Percentiles rank a stretch among this genome's conserved stretches.
phyloP scores from a whole-genome alignment of 257 asterid genomes.

The Coffea canephora region DNA sequence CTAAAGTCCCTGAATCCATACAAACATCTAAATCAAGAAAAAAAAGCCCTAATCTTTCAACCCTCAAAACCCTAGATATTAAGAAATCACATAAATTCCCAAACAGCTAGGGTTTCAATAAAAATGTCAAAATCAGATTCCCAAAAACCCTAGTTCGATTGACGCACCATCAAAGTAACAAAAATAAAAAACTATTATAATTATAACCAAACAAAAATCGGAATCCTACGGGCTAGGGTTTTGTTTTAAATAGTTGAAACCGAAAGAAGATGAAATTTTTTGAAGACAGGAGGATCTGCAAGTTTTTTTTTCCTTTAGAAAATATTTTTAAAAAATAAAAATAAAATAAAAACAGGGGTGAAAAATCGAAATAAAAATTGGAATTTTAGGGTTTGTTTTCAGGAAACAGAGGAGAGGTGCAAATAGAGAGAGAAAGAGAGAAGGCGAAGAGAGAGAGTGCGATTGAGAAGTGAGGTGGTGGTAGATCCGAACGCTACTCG shows the following conservation, averaged over 20 bases:
- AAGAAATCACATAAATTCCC: constrained; percentile 2
- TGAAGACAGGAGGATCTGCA: constrained; percentile 3
- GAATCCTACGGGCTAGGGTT: constrained; percentile 11
- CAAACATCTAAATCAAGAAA: constrained; percentile 25
- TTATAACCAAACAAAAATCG: neutral
- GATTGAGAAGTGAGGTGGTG: neutral
- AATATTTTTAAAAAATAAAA: neutral
- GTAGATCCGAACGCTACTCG: constrained; percentile 25
- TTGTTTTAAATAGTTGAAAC: neutral
- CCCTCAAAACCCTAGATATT: constrained; percentile 16
- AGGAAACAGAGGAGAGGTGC: neutral
- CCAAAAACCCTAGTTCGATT: constrained; percentile 18
- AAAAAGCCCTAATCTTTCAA: constrained; percentile 29
- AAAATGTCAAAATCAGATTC: constrained; percentile 1
- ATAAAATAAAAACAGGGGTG: neutral
- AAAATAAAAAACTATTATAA: neutral
- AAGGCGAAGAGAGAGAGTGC: constrained; percentile 1
- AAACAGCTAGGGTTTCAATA: constrained; percentile 22
- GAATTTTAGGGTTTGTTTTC: constrained; percentile 11
- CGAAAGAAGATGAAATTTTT: neutral
- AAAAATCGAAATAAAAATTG: neutral
- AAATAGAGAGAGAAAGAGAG: neutral
- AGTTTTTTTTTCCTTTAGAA: neutral
- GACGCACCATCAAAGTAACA: neutral
- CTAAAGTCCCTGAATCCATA: constrained; percentile 42